Evolutionary conservation across 2,329 filamentous ascomycete genomes (phyloP).

Genomic region (Colletotrichum costaricense): DNA sequence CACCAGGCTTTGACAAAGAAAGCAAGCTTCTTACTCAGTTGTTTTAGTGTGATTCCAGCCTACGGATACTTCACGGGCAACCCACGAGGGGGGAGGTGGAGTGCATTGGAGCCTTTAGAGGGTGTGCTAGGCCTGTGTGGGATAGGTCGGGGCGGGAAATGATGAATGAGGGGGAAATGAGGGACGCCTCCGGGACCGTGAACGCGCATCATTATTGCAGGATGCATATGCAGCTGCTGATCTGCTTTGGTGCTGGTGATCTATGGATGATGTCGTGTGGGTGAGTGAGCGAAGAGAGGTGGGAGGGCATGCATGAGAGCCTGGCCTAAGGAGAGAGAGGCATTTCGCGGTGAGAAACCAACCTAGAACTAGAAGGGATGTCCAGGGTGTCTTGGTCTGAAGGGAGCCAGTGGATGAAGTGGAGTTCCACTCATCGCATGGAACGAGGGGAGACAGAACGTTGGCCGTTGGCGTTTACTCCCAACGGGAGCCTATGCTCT

Average conservation of each 20-base stretch:
- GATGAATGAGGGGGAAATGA: constrained; percentile 27
- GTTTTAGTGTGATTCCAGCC: not conserved
- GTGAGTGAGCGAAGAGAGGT: not conserved
- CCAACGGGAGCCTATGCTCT: too few species aligned
- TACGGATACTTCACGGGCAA: too few species aligned
- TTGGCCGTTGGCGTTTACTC: not conserved
- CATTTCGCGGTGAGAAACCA: not conserved
- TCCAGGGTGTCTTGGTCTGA: not conserved
- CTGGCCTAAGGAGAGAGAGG: not conserved
- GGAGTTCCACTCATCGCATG: not conserved
- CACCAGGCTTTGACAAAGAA: not conserved
- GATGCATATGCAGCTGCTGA: not conserved
- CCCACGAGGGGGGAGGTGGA: not conserved
- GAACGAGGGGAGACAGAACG: not conserved
- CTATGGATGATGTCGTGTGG: not conserved
- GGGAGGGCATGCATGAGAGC: not conserved
- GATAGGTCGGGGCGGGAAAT: constrained; percentile 14
- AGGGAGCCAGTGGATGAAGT: not conserved
- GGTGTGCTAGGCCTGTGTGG: constrained; percentile 10
- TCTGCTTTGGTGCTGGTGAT: not conserved
- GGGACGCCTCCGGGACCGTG: constrained; percentile 5
- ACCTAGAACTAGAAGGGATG: not conserved
- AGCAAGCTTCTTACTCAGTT: not conserved
- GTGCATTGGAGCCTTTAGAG: not conserved
- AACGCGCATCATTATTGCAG: constrained; percentile 4